Base-by-base conservation (phyloP, 108 stramenopile genomes). In the Fistulifera solaris region DNA sequence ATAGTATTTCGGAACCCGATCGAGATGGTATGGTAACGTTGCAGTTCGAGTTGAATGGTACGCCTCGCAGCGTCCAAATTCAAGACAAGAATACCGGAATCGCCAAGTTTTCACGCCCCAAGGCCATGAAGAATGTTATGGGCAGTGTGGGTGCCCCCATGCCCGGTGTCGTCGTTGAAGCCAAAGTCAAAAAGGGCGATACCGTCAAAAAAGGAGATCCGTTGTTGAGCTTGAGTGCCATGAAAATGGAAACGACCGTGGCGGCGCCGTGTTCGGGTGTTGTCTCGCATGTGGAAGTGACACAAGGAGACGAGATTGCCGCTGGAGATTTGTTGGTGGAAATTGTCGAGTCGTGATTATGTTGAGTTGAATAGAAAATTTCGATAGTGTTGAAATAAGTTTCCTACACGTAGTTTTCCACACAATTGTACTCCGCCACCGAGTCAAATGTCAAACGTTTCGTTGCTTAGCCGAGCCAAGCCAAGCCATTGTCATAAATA, bases 211-310 rank as follows among this genome's bases (percentile, higher is more conserved):
- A 67, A n/a, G 97, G 97, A n/a, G 77, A 91, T 56, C 83, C 88
- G 2, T 68, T 98, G 22, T 70, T 93, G 6, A 73, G 89, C 4
- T 69, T 98, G 40, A 76, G 71, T 6, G 97, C 97, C 18, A 96
- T 98, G 95, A 98, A 98, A 63, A 98, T 98, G 97, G 97, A 98
- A 72, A 96, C 97, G 14, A 72, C 82, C 39, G 92, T 96, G 13
- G 54, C 83, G n/a, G 71, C 91, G 7, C 81, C 97, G 10, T 72
- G 75, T 23, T 68, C 63, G 41, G 97, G 97, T 22, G 56, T 59
- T 24, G 93, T 98, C 12, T 82, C 67, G 56, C 50, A 67, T 45
- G 66, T 98, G 18, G 75, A 54, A 16, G 93, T 94, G 5, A 81
- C 80, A 2, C 86, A 83, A 13, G 93, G 93, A 3, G 97, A 96